phyloP scores from a whole-genome alignment of 768 basidiomycete species.

The Peribolospora kevripleyi region DNA sequence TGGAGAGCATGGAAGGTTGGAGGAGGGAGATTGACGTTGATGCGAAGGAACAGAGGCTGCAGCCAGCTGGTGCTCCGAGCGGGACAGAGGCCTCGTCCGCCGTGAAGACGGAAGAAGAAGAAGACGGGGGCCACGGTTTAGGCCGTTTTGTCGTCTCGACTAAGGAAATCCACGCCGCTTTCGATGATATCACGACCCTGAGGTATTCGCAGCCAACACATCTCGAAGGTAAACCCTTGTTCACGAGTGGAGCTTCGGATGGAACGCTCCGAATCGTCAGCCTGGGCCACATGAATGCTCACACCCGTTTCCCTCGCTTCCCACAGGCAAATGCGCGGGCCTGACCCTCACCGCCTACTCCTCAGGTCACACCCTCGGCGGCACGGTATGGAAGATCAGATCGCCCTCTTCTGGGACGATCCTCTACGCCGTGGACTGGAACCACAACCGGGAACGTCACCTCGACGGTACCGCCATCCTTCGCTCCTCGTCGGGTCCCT shows the following conservation, averaged over 20 bases:
- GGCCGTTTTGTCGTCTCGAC: slow-evolving; percentile 33
- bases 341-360: slow-evolving; percentile 85
- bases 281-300: too few relatives aligned
- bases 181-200: slow-evolving; percentile 70
- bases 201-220: slow-evolving; percentile 90
- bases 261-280: too few relatives aligned
- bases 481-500: slow-evolving; percentile 25
- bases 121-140: slow-evolving; percentile 24
- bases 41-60: slow-evolving; percentile 11
- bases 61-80: background rate
- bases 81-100: background rate
- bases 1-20: slow-evolving; percentile 65
- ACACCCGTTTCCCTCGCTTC: too few relatives aligned
- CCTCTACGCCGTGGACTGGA: slow-evolving; percentile 79
- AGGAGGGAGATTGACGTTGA: slow-evolving; percentile 12
- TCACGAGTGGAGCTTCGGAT: slow-evolving; percentile 3
- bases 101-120: slow-evolving; percentile 28
- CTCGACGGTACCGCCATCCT: slow-evolving; percentile 79
- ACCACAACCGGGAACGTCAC: slow-evolving; percentile 88
- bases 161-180: slow-evolving; percentile 74
- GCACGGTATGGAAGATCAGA: slow-evolving; percentile 96
- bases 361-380: slow-evolving; percentile 83
- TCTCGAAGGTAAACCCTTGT: slow-evolving; percentile 43
- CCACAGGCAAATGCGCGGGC: slow-evolving; percentile 62
- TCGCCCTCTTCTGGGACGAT: slow-evolving; percentile 85